These are phyloP conservation scores for Phycomyces nitens DNA, from an alignment of 192 early-diverging fungal genomes.

Conservation along the genomic window DNA sequence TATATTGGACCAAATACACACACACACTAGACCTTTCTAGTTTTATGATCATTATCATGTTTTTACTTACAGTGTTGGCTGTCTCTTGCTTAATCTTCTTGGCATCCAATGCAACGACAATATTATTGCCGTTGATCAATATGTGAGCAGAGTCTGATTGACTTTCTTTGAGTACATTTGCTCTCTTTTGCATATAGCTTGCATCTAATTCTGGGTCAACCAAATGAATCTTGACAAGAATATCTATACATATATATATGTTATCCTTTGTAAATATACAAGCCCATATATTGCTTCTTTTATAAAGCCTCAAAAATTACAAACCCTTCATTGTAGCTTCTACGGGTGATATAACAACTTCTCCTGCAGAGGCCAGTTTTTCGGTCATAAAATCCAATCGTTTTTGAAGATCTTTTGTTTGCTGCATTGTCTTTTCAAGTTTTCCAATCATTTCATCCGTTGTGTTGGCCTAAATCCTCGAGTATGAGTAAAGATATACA, in stretches of 20 bases:
- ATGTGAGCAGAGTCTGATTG: conserved; percentile 37
- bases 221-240: conserved; percentile 34
- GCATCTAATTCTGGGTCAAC: conserved; percentile 37
- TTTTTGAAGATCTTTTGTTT: conserved; percentile 38
- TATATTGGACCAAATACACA: neutral
- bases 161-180: conserved; percentile 40
- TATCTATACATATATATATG: too few species aligned
- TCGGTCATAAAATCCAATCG: conserved; percentile 37
- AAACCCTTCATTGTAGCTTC: conserved; percentile 21
- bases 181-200: conserved; percentile 40
- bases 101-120: conserved; percentile 41
- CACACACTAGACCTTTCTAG: neutral
- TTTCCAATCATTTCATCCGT: conserved; percentile 40
- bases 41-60: neutral
- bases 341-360: conserved; percentile 8
- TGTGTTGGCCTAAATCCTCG: conserved; percentile 15
- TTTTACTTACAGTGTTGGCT: conserved; percentile 26
- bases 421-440: conserved; percentile 39
- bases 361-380: conserved; percentile 36
- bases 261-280: too few species aligned
- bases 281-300: neutral
- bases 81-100: conserved; percentile 18
- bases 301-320: conserved; percentile 3
- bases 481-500: neutral
- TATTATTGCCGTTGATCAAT: conserved; percentile 37